Percentiles rank a stretch among this genome's conserved stretches.
These are phyloP conservation scores for Phascolomyces articulosus DNA, from an alignment of 371 early-diverging fungal genomes.

Conservation along the genomic window DNA sequence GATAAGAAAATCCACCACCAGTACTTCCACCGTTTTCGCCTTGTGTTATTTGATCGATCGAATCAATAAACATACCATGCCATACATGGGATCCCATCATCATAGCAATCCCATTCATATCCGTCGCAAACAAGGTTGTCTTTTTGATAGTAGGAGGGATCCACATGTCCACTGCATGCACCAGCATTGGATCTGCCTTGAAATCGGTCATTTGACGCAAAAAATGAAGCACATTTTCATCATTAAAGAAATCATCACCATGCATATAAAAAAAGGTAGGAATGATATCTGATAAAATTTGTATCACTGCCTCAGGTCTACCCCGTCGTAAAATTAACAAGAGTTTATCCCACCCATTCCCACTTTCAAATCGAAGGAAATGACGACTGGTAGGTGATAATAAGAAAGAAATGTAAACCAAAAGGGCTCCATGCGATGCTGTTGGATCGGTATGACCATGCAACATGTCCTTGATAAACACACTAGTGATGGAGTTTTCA, in stretches of 20 bases:
- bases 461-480: slow-evolving; percentile 37
- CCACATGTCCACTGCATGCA: slow-evolving; percentile 17
- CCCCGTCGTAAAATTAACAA: slow-evolving; percentile 44
- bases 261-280: slow-evolving; percentile 56
- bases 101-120: slow-evolving; percentile 26
- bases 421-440: slow-evolving; percentile 44
- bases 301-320: slow-evolving; percentile 34
- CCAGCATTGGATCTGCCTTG: slow-evolving; percentile 51
- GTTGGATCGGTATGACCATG: slow-evolving; percentile 22
- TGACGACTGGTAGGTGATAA: slow-evolving; percentile 56
- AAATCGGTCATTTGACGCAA: slow-evolving; percentile 40
- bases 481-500: slow-evolving; percentile 32
- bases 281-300: slow-evolving; percentile 37
- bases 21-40: neutral
- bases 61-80: slow-evolving; percentile 45
- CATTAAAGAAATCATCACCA: slow-evolving; percentile 55
- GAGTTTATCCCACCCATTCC: slow-evolving; percentile 56
- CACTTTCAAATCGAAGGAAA: slow-evolving; percentile 50
- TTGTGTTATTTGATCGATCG: slow-evolving; percentile 28
- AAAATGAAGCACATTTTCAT: slow-evolving; percentile 33
- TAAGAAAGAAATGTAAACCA: slow-evolving; percentile 49
- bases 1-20: slow-evolving; percentile 49
- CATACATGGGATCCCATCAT: slow-evolving; percentile 39
- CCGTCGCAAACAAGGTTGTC: neutral
- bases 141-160: neutral